Base-by-base conservation (phyloP, 768 basidiomycete genomes). In the Pulveroboletus sp. region DNA sequence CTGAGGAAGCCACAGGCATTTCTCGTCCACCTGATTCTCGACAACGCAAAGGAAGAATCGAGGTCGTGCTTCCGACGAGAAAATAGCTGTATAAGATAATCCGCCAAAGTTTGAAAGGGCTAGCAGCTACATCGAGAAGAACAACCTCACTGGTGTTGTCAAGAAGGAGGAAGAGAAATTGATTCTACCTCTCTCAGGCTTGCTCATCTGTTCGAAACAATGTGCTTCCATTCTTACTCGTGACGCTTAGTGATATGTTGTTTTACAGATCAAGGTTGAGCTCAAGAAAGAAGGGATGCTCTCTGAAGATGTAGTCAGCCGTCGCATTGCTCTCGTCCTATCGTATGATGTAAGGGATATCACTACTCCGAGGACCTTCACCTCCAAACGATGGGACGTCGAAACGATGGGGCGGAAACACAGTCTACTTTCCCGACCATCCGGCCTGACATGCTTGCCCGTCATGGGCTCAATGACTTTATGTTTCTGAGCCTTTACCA, bases 281-380 rank as follows among this genome's bases (percentile, higher is more conserved):
- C 35, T 62, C 35, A 59, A 56, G 13, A 51, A 52, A 10, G 53
- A 59, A 13, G 53, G 58, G 25, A 31, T 59, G n/a, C 55, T 62
- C 24, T 59, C 51, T 1, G 57, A 59, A 17, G 53, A 56, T 16
- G 60, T 62, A 36, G 52, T 57, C 40, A 38, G 47, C n/a, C 41
- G 40, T 5, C 42, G 55, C 3, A n/a, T 53, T 13, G 51, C 44
- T 5, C 38, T 45, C 29, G 11, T 49, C 5, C 32, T 46, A 2
- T 33, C 49, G 21, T 49, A 36, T 19, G 43, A 58, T 14, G 51
- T 61, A 1, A 50, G 56, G 38, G 53, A 61, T n/a, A 53, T 52
- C 1, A 61, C 50, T 4, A 61, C 59, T 1, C 50, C 53, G 1
- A 36, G 60, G 1, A 7, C 6, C 0, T 62, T 58, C 20, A 61